A percentile compares a stretch with the other conserved stretches of the same genome.
Evolutionary conservation across 257 asterid genomes (phyloP).

Genomic region (Thymus mandschuricus): DNA sequence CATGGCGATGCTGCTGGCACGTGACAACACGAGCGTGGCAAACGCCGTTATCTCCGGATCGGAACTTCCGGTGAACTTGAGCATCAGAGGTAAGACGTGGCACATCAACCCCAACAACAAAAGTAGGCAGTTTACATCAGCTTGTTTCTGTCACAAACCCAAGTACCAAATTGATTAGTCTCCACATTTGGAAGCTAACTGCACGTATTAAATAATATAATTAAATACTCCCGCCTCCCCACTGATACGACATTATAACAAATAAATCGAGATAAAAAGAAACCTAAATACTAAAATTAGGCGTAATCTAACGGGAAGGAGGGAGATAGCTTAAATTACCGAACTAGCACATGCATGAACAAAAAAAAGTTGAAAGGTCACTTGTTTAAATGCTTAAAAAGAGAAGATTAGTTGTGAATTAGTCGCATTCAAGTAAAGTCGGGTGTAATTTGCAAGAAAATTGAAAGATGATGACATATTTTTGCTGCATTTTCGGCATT

Average conservation of each 20-base stretch:
- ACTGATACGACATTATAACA: too few species aligned
- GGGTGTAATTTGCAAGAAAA: too few species aligned
- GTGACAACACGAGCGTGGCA: conserved; percentile 54
- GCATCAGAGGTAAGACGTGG: conserved; percentile 68
- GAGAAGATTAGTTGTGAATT: background rate
- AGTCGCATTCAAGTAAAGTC: background rate
- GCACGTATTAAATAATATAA: too few species aligned
- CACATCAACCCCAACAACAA: conserved; percentile 76
- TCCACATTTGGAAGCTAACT: background rate
- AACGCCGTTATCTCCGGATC: conserved; percentile 30
- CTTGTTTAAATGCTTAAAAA: background rate
- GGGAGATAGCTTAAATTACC: too few species aligned
- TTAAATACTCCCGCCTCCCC: too few species aligned
- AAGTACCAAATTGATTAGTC: background rate
- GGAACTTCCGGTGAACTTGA: conserved; percentile 43
- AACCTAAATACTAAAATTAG: too few species aligned
- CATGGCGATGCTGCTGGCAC: conserved; percentile 81
- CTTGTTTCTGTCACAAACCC: conserved; percentile 63
- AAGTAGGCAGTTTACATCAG: conserved; percentile 74
- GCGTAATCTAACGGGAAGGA: too few species aligned
- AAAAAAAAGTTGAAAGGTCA: background rate
- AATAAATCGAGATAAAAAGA: too few species aligned
- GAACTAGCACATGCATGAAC: too few species aligned
- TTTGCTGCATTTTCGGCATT: too few species aligned
- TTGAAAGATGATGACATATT: too few species aligned